These are phyloP conservation scores for Didymosphaeria variabile DNA, from an alignment of 2,329 filamentous ascomycete species.

Conservation along the genomic window DNA sequence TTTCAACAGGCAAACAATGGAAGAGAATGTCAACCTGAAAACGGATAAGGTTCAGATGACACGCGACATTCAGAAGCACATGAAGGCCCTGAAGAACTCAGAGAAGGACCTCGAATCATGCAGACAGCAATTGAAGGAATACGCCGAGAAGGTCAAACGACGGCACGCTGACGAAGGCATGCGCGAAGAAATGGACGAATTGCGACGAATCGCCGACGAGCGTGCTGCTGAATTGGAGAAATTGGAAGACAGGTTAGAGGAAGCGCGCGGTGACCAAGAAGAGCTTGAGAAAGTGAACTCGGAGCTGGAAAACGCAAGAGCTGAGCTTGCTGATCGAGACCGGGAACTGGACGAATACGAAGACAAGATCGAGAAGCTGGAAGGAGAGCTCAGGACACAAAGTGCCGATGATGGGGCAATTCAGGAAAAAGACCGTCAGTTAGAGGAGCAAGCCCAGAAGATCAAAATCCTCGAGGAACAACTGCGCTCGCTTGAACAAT, in stretches of 20 bases:
- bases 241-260: conserved; percentile 46
- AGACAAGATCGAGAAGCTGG: conserved; percentile 46
- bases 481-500: conserved; percentile 27
- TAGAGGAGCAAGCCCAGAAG: conserved; percentile 42
- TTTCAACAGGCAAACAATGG: conserved; percentile 86
- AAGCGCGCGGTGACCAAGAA: conserved; percentile 39
- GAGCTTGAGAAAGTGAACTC: conserved; percentile 48
- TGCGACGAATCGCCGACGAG: conserved; percentile 56
- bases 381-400: conserved; percentile 44
- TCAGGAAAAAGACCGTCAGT: conserved; percentile 41
- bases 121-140: conserved; percentile 79
- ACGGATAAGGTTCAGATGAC: conserved; percentile 91
- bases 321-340: conserved; percentile 46
- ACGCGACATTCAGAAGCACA: conserved; percentile 83
- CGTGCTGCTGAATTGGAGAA: conserved; percentile 48
- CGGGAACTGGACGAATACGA: conserved; percentile 49
- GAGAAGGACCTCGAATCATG: conserved; percentile 89
- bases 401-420: conserved; percentile 37
- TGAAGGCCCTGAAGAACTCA: conserved; percentile 81
- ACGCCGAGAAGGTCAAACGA: conserved; percentile 82
- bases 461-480: conserved; percentile 47
- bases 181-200: conserved; percentile 66
- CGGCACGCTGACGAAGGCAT: conserved; percentile 77
- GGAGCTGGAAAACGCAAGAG: conserved; percentile 46
- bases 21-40: conserved; percentile 96